Base-by-base conservation (phyloP, 345 rosid species). In the Euclidium syriacum region DNA sequence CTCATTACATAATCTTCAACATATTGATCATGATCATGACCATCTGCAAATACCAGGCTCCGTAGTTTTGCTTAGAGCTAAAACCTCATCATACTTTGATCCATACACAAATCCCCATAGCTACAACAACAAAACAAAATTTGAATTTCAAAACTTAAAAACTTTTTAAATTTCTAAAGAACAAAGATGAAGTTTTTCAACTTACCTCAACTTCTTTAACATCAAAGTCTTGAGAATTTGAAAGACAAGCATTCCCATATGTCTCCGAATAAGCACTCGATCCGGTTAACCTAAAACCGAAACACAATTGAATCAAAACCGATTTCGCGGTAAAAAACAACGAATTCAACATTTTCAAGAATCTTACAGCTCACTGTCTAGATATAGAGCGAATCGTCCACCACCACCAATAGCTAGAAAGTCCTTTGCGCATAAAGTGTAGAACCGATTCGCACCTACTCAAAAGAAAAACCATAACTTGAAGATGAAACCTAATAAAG, bases 211-310 rank as follows among this genome's bases (percentile, higher is more conserved):
- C 82, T 60, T 84, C 86, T 60, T 84, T 94, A 24, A 94, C 87
- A 83, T 90, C 87, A 64, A 94, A 94, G 71, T 87, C 88, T 60
- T 87, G 79, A 7, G 99, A 70, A 32, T 51, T 67, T 35, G 99
- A 85, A 20, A 94, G 96, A 73, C 97, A 87, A 49, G 96, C 79
- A 58, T 94, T 94, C 56, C 96, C 95, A 25, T 90, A 94, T 17
- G 99, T 90, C 72, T 94, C 96, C 2, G 97, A 94, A 58, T 79
- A 83, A 0, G 99, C 79, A 74, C 99, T 94, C 46, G 99, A 90
- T 62, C 99, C 99, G 8, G 60, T 81, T 75, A 85, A 68, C 68
- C 99, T 94, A 54, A 60, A 46, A 40, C n/a, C n/a, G n/a, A 2
- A 54, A 53, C 7, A 73, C 2, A 6, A 32, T n/a, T 4, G 43